phyloP scores from a whole-genome alignment of 805 yeast species.

The Wickerhamiella nectarea region DNA sequence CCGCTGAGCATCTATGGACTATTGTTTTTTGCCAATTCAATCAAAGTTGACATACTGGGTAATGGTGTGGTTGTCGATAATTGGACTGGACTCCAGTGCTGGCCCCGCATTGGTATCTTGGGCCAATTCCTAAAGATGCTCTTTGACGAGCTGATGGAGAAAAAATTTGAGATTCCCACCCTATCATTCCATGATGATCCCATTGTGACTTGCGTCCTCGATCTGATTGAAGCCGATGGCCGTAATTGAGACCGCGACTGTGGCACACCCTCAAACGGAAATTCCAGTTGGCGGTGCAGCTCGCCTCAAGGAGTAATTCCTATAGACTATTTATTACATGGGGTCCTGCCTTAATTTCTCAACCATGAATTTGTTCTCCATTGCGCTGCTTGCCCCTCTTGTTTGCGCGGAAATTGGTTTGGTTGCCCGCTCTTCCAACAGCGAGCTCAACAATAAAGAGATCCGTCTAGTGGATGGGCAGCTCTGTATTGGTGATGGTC shows the following conservation, averaged over 20 bases:
- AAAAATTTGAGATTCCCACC: conserved; percentile 41
- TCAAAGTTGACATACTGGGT: conserved; percentile 45
- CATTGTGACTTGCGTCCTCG: conserved; percentile 22
- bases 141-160: conserved; percentile 54
- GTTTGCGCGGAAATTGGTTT: conserved; percentile 15
- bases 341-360: neutral
- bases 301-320: too few relatives aligned
- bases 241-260: too few relatives aligned
- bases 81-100: conserved; percentile 85
- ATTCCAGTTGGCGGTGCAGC: too few relatives aligned
- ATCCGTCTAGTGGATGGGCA: conserved; percentile 14
- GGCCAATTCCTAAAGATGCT: conserved; percentile 54
- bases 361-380: neutral
- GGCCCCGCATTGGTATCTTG: conserved; percentile 88
- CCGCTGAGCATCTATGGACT: conserved; percentile 64
- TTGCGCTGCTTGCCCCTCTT: neutral
- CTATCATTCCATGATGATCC: conserved; percentile 21
- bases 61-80: conserved; percentile 65
- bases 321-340: neutral
- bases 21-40: conserved; percentile 65
- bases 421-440: conserved; percentile 8
- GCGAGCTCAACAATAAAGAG: conserved; percentile 12
- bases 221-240: conserved; percentile 25
- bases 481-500: conserved; percentile 13
- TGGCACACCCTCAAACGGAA: too few relatives aligned